Evolutionary conservation across 163 green algal genomes (phyloP).

Genomic region (Chlamydomonas reinhardtii): DNA sequence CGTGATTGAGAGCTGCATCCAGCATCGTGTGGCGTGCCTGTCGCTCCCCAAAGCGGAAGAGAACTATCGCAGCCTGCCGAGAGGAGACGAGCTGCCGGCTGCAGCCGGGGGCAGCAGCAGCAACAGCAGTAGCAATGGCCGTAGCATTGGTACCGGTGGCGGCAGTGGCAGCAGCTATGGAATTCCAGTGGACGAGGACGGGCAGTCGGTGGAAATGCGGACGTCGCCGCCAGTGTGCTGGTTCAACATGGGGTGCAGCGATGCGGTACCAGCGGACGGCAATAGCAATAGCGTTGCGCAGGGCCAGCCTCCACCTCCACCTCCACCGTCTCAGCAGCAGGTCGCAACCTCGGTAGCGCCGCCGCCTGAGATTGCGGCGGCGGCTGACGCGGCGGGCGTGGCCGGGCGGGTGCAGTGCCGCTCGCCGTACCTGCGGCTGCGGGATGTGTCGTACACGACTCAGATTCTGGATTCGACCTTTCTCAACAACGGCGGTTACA

Average conservation of each 20-base stretch:
- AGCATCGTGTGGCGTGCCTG: slow-evolving; percentile 22
- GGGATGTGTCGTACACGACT: slow-evolving; percentile 16
- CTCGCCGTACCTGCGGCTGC: background rate
- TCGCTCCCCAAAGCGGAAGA: background rate
- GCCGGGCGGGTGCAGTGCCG: background rate
- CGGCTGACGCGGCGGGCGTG: background rate
- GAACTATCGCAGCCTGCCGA: slow-evolving; percentile 23
- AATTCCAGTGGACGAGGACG: no score
- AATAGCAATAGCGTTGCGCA: background rate
- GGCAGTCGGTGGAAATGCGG: background rate
- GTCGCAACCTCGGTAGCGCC: background rate
- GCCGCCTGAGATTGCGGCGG: background rate
- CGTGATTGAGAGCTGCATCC: slow-evolving; percentile 3
- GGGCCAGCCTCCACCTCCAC: background rate
- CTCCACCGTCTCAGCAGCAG: background rate
- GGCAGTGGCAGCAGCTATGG: background rate
- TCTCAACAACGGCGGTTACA: slow-evolving; percentile 22
- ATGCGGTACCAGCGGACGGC: no score
- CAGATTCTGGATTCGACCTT: slow-evolving; percentile 12
- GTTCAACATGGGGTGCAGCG: background rate
- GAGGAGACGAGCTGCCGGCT: background rate
- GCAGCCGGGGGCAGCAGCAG: no score
- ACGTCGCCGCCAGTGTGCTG: background rate
- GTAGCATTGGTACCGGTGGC: background rate
- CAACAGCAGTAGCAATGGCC: no score